Evolutionary conservation across 805 yeast species (phyloP).

Genomic region (Candida schatavii): DNA sequence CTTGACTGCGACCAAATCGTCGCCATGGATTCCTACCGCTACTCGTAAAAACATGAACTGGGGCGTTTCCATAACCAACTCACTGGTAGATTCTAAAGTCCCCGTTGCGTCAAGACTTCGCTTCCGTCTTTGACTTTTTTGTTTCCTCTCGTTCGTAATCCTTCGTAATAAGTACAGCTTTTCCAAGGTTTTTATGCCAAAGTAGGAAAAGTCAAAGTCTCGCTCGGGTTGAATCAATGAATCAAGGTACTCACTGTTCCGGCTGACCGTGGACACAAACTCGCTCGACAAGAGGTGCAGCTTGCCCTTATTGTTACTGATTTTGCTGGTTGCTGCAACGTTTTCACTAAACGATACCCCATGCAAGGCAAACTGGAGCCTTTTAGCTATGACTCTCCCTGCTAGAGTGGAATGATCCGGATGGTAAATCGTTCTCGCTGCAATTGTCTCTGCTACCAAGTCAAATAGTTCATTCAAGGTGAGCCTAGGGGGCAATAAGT

Average conservation of each 20-base stretch:
- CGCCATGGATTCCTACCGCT: conserved; percentile 84
- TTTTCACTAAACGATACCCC: conserved; percentile 22
- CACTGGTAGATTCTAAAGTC: not conserved
- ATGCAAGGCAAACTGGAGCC: conserved; percentile 19
- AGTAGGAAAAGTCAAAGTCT: conserved; percentile 76
- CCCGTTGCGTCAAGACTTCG: not conserved
- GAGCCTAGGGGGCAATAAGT: not conserved
- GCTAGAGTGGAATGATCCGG: conserved; percentile 37
- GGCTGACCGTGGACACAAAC: conserved; percentile 59
- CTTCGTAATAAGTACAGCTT: conserved; percentile 79
- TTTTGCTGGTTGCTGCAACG: conserved; percentile 15
- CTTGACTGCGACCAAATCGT: conserved; percentile 57
- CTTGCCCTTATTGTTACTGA: conserved; percentile 9
- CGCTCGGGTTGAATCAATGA: conserved; percentile 72
- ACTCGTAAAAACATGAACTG: conserved; percentile 90
- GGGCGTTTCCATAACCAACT: conserved; percentile 78
- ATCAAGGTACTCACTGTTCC: conserved; percentile 64
- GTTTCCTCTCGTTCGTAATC: conserved; percentile 37
- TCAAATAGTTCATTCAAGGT: conserved; percentile 21
- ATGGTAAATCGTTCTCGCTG: conserved; percentile 29
- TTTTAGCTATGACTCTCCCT: conserved; percentile 34
- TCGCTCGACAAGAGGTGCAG: conserved; percentile 68
- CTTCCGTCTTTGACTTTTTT: conserved; percentile 15
- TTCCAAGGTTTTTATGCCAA: conserved; percentile 90
- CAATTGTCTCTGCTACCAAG: conserved; percentile 31